phyloP scores from a whole-genome alignment of 345 rosid genomes.

The Syzygium aromaticum region DNA sequence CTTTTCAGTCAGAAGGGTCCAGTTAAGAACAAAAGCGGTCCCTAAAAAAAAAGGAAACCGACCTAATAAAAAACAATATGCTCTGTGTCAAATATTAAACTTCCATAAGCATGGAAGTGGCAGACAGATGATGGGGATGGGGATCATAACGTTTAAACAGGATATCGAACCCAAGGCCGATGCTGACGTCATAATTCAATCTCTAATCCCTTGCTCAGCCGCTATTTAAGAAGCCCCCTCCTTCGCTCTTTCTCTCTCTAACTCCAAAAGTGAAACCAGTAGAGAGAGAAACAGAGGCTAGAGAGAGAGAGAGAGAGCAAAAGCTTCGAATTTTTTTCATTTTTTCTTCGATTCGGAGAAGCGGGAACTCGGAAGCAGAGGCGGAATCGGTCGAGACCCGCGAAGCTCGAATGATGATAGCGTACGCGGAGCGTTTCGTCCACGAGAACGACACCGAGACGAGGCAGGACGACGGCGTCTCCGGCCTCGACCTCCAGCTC shows the following conservation, averaged over 20 bases:
- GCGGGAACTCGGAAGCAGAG: not conserved
- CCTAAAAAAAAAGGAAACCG: not conserved
- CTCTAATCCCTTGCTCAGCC: not conserved
- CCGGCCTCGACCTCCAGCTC: slow-evolving; percentile 49
- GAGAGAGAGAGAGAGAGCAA: not conserved
- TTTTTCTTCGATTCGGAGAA: not conserved
- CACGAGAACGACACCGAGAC: slow-evolving; percentile 64
- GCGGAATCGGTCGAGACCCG: not conserved
- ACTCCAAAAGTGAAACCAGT: not conserved
- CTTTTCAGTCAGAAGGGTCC: not conserved
- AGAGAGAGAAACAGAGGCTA: not conserved
- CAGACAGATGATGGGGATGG: slow-evolving; percentile 28
- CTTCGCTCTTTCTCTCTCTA: not conserved
- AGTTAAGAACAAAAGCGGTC: too few species aligned
- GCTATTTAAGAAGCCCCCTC: slow-evolving; percentile 13
- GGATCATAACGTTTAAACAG: slow-evolving; percentile 13
- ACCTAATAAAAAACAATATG: not conserved
- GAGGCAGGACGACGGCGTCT: slow-evolving; percentile 24
- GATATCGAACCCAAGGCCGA: not conserved
- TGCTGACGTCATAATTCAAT: slow-evolving; percentile 5
- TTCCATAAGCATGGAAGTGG: slow-evolving; percentile 13
- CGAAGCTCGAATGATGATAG: slow-evolving; percentile 46
- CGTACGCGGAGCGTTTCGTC: slow-evolving; percentile 55
- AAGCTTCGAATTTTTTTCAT: not conserved
- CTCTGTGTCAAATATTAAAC: not conserved